Conservation (phyloP, 73 alveolate genomes). For the Uronychia binucleata region DNA sequence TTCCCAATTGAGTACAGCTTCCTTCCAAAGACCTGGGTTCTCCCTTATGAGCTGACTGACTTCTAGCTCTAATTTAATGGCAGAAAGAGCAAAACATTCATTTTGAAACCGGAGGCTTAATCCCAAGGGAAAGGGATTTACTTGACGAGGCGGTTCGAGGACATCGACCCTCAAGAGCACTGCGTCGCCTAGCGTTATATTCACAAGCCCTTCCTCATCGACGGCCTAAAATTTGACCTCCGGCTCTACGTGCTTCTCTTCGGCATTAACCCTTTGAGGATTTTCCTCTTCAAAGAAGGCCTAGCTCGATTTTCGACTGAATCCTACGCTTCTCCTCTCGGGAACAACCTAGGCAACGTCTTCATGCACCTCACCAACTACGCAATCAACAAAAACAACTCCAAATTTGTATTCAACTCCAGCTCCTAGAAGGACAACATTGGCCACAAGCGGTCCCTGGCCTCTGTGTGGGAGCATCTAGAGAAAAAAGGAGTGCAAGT, state of each 20-base stretch:
- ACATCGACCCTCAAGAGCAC: slow-evolving; percentile 8
- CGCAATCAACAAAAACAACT: slow-evolving; percentile 35
- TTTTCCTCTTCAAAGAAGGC: slow-evolving; percentile 58
- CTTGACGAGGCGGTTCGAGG: slow-evolving; percentile 26
- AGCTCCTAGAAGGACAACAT: slow-evolving; percentile 60
- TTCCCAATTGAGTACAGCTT: slow-evolving; percentile 29
- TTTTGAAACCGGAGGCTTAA: slow-evolving; percentile 50
- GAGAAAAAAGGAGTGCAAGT: slow-evolving; percentile 26
- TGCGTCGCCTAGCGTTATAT: slow-evolving; percentile 68
- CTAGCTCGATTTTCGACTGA: slow-evolving; percentile 68
- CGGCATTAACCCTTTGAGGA: slow-evolving; percentile 61
- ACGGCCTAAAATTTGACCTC: slow-evolving; percentile 89
- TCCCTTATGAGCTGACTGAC: slow-evolving; percentile 9
- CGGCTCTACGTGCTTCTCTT: slow-evolving; percentile 78
- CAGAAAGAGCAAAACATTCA: slow-evolving; percentile 7
- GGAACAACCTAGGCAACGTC: neutral
- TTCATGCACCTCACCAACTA: slow-evolving; percentile 43
- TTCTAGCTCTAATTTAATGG: slow-evolving; percentile 4
- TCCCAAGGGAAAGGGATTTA: slow-evolving; percentile 63
- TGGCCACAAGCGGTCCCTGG: slow-evolving; percentile 75
- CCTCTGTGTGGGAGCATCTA: slow-evolving; percentile 48
- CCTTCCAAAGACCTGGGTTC: slow-evolving; percentile 28
- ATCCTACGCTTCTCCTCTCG: slow-evolving; percentile 21
- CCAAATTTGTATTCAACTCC: slow-evolving; percentile 65
- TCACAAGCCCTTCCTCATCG: slow-evolving; percentile 69